Base-by-base conservation (phyloP, 1,284 basidiomycete genomes). In the Cyathus olla region DNA sequence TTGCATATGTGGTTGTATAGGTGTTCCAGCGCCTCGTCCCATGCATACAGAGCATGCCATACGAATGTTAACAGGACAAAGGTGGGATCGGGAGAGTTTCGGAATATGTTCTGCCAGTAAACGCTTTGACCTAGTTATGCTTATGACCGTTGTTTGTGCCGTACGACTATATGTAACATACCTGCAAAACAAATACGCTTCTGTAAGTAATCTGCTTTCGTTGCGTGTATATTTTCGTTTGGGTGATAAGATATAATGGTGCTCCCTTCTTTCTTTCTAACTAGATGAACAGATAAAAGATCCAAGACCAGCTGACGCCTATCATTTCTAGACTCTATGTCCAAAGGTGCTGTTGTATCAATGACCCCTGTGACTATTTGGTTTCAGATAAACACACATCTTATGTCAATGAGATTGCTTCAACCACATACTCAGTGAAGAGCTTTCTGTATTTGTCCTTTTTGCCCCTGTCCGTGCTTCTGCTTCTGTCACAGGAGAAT, bases 41-140 rank as follows among this genome's bases (percentile, higher is more conserved):
- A 87, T 2, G 82, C 81, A 62, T 86, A 87, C 51, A 86, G 60
- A 3, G 84, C 80, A 55, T 87, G 83, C 85, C 86, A 87, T 53
- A 87, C 67, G 27, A 81, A 76, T 8, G 80, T 76, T 39, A 87
- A 73, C n/a, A 87, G 75, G 2, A 85, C 60, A 55, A 87, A 84
- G 0, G 85, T 86, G 0, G 85, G 83, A 63, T 87, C 86, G 22
- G 63, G 69, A 2, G 82, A 78, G 48, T 68, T 74, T 37, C 57
- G 60, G 31, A 85, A 83, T 35, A 87, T 79, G 47, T 81, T 81
- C 39, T 76, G 72, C 85, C 85, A 87, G 59, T 87, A 87, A 4
- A 87, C 83, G 49, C 79, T 82, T 53, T 74, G 72, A 3, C 77
- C 76, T 60, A 51, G 62, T 26, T 8, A 35, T 35, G n/a, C n/a